Conservation (phyloP, 73 alveolate species). For the Symbiodinium natans region DNA sequence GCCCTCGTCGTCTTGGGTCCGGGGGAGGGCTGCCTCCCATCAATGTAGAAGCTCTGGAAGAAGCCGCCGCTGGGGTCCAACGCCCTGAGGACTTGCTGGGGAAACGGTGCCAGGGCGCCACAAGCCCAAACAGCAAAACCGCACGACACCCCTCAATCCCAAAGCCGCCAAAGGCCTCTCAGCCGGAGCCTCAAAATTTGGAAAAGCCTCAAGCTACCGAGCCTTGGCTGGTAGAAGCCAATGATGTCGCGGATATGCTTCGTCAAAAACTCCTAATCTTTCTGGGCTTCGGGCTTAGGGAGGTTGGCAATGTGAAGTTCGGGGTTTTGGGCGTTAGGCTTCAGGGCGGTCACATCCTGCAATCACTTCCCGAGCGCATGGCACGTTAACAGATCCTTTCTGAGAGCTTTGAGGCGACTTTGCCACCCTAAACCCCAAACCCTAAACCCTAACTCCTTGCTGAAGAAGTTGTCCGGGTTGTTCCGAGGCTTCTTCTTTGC, state of each 20-base stretch:
- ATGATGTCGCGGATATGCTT: conserved; percentile 89
- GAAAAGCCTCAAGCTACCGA: not conserved
- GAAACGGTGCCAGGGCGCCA: not conserved
- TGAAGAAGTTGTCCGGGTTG: conserved; percentile 76
- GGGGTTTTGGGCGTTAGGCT: too few species aligned
- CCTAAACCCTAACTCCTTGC: conserved; percentile 29
- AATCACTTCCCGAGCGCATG: too few species aligned
- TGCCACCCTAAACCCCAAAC: too few species aligned
- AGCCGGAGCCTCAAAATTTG: not conserved
- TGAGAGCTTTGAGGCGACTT: too few species aligned
- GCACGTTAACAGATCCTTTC: too few species aligned
- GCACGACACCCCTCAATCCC: not conserved
- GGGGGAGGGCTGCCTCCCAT: conserved; percentile 71
- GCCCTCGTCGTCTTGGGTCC: too few species aligned
- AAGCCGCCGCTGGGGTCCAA: conserved; percentile 67
- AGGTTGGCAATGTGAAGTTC: too few species aligned
- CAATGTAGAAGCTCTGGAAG: conserved; percentile 72
- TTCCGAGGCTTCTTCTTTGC: not conserved
- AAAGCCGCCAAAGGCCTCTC: not conserved
- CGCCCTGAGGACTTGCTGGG: not conserved
- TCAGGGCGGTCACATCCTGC: too few species aligned
- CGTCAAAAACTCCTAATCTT: conserved; percentile 65
- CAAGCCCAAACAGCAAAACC: not conserved
- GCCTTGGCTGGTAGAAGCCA: conserved; percentile 77
- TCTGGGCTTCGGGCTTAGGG: not conserved